Evolutionary conservation across 2,329 filamentous ascomycete species (phyloP).

Genomic region (Coniochaeta sp.): DNA sequence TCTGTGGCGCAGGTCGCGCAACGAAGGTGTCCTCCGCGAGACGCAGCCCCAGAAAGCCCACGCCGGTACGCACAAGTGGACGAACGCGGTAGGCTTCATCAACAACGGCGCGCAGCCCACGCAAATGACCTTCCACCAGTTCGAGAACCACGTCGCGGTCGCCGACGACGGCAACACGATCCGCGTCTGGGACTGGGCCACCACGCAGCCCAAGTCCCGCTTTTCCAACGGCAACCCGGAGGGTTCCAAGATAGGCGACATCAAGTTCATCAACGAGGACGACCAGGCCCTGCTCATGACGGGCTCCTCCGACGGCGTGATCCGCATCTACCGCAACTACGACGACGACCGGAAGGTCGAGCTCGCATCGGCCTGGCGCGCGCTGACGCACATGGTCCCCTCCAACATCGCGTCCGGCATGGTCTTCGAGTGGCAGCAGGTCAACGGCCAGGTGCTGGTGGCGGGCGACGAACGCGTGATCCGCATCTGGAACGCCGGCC

Average conservation of each 20-base stretch:
- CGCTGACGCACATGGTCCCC: slow-evolving; percentile 86
- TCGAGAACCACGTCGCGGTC: slow-evolving; percentile 90
- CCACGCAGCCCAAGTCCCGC: slow-evolving; percentile 63
- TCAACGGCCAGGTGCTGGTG: slow-evolving; percentile 90
- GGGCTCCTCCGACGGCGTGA: slow-evolving; percentile 88
- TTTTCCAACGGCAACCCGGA: slow-evolving; percentile 94
- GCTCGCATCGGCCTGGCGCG: slow-evolving; percentile 85
- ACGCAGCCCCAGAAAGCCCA: slow-evolving; percentile 91
- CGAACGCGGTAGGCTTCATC: slow-evolving; percentile 72
- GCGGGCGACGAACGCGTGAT: slow-evolving; percentile 95
- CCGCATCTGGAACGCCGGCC: slow-evolving; percentile 89
- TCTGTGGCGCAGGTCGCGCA: slow-evolving; percentile 85
- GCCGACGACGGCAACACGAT: slow-evolving; percentile 90
- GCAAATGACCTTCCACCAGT: slow-evolving; percentile 96
- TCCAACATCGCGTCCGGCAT: slow-evolving; percentile 92
- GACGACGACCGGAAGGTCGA: slow-evolving; percentile 70
- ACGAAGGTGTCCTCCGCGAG: slow-evolving; percentile 84
- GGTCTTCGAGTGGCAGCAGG: slow-evolving; percentile 98
- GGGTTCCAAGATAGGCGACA: slow-evolving; percentile 86
- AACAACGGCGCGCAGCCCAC: slow-evolving; percentile 85
- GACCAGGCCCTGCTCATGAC: slow-evolving; percentile 93
- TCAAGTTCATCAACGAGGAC: slow-evolving; percentile 97
- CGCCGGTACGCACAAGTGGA: slow-evolving; percentile 82
- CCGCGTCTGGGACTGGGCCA: slow-evolving; percentile 89
- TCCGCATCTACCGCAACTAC: slow-evolving; percentile 90